These are phyloP conservation scores for Ustilaginoidea virens DNA, from an alignment of 2,329 filamentous ascomycete genomes.

Conservation along the genomic window DNA sequence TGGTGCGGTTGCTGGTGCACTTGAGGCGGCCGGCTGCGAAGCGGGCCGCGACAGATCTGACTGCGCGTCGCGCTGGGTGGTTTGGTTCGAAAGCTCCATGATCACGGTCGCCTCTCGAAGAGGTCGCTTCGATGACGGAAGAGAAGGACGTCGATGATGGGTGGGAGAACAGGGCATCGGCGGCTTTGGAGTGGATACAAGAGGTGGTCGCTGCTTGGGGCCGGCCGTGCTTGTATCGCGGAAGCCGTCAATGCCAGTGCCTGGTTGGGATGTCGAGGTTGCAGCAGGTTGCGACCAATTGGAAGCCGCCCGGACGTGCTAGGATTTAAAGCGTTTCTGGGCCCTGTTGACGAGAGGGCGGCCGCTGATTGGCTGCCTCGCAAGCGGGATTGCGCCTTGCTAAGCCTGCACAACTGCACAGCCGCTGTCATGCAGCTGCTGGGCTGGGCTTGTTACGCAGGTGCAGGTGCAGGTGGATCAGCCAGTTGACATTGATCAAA, in stretches of 20 bases:
- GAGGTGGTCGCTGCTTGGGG: too few species aligned
- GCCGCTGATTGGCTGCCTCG: conserved; percentile 4
- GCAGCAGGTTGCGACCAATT: conserved; percentile 3
- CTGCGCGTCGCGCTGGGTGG: not conserved
- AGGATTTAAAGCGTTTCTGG: not conserved
- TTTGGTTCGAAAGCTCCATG: conserved; percentile 3
- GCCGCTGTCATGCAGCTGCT: too few species aligned
- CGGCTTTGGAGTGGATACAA: not conserved
- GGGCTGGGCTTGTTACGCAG: too few species aligned
- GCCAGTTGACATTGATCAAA: too few species aligned
- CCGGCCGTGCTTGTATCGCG: too few species aligned
- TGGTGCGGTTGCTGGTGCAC: conserved; percentile 2
- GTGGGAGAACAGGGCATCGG: conserved; percentile 1
- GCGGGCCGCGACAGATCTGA: too few species aligned
- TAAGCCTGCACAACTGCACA: not conserved
- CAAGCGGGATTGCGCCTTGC: not conserved
- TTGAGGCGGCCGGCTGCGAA: not conserved
- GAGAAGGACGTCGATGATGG: conserved; percentile 1
- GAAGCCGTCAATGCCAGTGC: too few species aligned
- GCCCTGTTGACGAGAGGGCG: not conserved
- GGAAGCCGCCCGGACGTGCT: not conserved
- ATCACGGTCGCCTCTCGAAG: conserved; percentile 1
- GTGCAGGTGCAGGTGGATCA: too few species aligned
- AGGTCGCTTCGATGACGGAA: conserved; percentile 1
- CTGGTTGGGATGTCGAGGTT: conserved; percentile 1